Evolutionary conservation across 2,329 filamentous ascomycete species (phyloP).

Genomic region (Colletotrichum sojae): DNA sequence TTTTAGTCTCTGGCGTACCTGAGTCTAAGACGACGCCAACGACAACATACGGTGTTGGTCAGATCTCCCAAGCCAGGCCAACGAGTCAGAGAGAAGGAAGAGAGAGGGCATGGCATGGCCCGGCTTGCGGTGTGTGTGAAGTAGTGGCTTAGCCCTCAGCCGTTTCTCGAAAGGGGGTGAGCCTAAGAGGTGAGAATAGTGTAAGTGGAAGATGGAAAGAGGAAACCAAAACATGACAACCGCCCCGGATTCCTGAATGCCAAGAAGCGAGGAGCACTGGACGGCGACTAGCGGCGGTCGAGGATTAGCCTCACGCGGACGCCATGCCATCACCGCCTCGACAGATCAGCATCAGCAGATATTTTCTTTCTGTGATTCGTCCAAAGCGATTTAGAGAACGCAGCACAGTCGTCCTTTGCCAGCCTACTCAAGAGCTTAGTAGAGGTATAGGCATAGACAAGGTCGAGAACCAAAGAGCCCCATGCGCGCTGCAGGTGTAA

Average conservation of each 20-base stretch:
- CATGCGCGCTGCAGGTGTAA: constrained; percentile 15
- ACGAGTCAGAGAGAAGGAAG: background rate
- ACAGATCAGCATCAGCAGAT: constrained; percentile 24
- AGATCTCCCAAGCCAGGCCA: constrained; percentile 16
- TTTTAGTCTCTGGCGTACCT: constrained; percentile 15
- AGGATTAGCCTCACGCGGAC: background rate
- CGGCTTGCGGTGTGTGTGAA: background rate
- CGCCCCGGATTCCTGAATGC: background rate
- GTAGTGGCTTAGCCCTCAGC: constrained; percentile 4
- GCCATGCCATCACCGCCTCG: constrained; percentile 13
- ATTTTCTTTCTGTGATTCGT: constrained; percentile 3
- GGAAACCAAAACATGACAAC: constrained; percentile 1
- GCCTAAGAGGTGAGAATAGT: too few relatives aligned
- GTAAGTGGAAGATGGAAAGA: background rate
- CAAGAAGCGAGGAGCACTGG: constrained; percentile 16
- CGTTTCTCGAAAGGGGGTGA: constrained; percentile 11
- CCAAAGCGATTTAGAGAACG: background rate
- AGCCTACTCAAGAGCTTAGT: background rate
- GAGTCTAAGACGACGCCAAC: constrained; percentile 11
- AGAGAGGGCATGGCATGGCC: background rate
- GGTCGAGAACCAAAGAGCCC: background rate
- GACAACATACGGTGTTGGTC: background rate
- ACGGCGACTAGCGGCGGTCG: background rate
- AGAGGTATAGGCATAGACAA: background rate
- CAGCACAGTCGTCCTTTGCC: background rate